Evolutionary conservation across 352 stramenopile genomes (phyloP), one percentile per base, ranked within the genome.

Genomic region (Phytophthora lateralis): DNA sequence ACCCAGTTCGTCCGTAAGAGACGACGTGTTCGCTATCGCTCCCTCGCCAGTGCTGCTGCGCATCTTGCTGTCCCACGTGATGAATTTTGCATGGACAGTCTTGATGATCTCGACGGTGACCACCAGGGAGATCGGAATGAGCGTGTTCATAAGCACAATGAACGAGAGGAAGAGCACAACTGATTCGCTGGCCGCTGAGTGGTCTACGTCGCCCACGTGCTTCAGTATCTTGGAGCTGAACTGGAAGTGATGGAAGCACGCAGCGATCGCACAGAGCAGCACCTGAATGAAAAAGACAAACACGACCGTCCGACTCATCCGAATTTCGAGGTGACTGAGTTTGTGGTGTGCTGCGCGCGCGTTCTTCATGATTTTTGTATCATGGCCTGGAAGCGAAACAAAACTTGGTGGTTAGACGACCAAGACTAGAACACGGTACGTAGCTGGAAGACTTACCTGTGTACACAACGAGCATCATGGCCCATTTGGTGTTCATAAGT

Each of bases 121-220:
- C 56, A 98, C 96, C 5, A 98, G 78, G 6, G 91, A 97, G 50
- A 98, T 97, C 6, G 93, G 95, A 26, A 98, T 97, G 42, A 98
- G 77, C 26, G 89, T 94, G 69, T 95, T 96, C 78, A 96, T 87
- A 20, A 98, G 73, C 47, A 98, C 90, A 30, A 98, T 52, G 62
- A 95, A 98, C 18, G 89, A 90, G 8, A 97, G 85, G 30, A 97
- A 97, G 14, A 91, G 79, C 30, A 98, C 69, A 0, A 94, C 21
- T 4, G 59, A 53, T 10, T 69, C 49, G 9, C 44, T 12, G 3
- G 38, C n/a, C 5, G 20, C 9, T 2, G 37, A 37, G 17, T 63
- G 42, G 1, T 60, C 30, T 15, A 18, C 20, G 21, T 58, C 30
- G 6, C 44, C 52, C 15, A 63, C 26, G 8, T 53, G 11, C 6